Evolutionary conservation across 257 asterid genomes (phyloP).

Genomic region (Ligustrum vulgare): DNA sequence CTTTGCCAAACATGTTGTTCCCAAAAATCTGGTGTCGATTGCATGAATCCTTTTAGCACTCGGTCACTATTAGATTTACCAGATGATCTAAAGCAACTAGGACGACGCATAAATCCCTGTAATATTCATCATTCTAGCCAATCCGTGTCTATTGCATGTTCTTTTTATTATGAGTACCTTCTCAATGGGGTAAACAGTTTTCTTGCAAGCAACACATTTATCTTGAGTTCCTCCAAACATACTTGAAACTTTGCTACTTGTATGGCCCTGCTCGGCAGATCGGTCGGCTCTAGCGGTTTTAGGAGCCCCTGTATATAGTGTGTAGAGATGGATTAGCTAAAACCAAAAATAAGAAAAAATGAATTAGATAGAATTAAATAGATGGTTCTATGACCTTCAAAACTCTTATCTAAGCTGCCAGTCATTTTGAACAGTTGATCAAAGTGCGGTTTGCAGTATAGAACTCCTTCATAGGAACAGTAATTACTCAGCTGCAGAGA

Average conservation of each 20-base stretch:
- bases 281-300: constrained; percentile 55
- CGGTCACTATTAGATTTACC: background rate
- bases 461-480: constrained; percentile 74
- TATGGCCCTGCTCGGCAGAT: constrained; percentile 42
- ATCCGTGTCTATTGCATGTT: background rate
- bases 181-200: constrained; percentile 76
- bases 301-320: constrained; percentile 47
- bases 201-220: constrained; percentile 70
- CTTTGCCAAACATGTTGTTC: background rate
- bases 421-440: constrained; percentile 88
- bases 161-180: constrained; percentile 43
- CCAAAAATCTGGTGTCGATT: background rate
- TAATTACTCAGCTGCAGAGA: constrained; percentile 70
- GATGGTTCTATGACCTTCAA: constrained; percentile 50
- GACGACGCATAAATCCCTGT: background rate
- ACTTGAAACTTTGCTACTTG: constrained; percentile 56
- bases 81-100: background rate
- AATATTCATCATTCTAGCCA: background rate
- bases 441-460: constrained; percentile 80
- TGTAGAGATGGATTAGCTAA: constrained; percentile 8
- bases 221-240: constrained; percentile 76
- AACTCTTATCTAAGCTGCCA: constrained; percentile 83
- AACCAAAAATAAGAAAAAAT: background rate
- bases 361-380: background rate
- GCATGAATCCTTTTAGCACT: background rate